Percentiles rank a stretch among this genome's conserved stretches.
Evolutionary conservation across 1,284 basidiomycete genomes (phyloP).

Genomic region (Volvariella surrecta): DNA sequence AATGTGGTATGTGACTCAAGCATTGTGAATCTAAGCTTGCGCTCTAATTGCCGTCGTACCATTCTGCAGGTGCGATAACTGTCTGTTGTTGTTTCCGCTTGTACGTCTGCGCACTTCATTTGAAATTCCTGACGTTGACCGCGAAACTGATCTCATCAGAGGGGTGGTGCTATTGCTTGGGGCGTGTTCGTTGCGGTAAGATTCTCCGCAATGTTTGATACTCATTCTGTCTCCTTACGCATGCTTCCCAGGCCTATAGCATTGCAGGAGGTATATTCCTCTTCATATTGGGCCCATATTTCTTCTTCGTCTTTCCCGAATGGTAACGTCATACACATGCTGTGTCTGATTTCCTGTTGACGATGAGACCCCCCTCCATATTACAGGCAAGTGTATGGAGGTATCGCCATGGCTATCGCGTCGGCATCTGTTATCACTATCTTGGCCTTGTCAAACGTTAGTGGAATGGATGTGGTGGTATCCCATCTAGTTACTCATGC

Average conservation of each 20-base stretch:
- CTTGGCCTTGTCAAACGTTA: conserved; percentile 62
- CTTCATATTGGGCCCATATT: conserved; percentile 53
- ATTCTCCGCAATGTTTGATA: conserved; percentile 6
- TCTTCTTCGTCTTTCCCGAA: conserved; percentile 68
- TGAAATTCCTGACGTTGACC: conserved; percentile 13
- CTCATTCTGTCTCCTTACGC: conserved; percentile 3
- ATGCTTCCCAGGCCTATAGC: conserved; percentile 47
- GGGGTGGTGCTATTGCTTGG: conserved; percentile 71
- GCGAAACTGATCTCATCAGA: conserved; percentile 26
- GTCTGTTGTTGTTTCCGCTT: conserved; percentile 58
- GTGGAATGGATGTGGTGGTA: conserved; percentile 15
- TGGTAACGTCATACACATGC: conserved; percentile 32
- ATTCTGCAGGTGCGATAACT: conserved; percentile 58
- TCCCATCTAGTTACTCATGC: conserved; percentile 12
- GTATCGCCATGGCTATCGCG: conserved; percentile 55
- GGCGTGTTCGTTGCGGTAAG: conserved; percentile 54
- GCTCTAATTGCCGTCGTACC: too few relatives aligned
- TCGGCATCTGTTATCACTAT: conserved; percentile 48
- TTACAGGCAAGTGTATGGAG: conserved; percentile 67
- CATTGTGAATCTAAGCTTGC: too few relatives aligned
- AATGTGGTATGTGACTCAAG: conserved; percentile 27
- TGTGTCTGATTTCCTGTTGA: conserved; percentile 3
- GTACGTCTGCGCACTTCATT: conserved; percentile 28
- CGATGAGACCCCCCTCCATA: background rate
- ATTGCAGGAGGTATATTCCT: conserved; percentile 63